These are phyloP conservation scores for Bipolaris victoriae DNA, from an alignment of 2,329 filamentous ascomycete genomes.

Conservation along the genomic window DNA sequence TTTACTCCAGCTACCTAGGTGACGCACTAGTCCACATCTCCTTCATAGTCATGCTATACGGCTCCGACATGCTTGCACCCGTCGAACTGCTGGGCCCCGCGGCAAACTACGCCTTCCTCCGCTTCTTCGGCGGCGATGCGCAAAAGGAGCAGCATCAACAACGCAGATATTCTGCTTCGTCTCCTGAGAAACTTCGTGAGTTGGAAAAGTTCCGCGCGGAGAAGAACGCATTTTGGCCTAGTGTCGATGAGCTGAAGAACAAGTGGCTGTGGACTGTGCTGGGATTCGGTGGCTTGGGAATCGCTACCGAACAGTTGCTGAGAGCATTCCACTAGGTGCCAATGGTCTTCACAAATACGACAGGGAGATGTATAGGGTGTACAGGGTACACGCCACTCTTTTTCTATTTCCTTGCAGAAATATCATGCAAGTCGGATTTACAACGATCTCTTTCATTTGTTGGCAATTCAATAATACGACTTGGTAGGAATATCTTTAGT, in stretches of 20 bases:
- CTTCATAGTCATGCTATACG: conserved; percentile 64
- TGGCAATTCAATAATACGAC: neutral
- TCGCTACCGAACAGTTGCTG: conserved; percentile 54
- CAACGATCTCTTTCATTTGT: neutral
- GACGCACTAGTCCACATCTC: conserved; percentile 65
- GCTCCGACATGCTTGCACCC: conserved; percentile 61
- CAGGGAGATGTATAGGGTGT: neutral
- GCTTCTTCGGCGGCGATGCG: conserved; percentile 63
- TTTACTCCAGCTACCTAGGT: conserved; percentile 62
- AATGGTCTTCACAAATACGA: neutral
- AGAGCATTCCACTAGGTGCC: conserved; percentile 38
- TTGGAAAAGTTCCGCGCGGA: conserved; percentile 59
- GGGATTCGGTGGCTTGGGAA: conserved; percentile 57
- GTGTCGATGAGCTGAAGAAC: conserved; percentile 57
- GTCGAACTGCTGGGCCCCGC: conserved; percentile 62
- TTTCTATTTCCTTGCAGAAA: neutral
- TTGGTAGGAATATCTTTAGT: neutral
- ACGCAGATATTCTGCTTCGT: conserved; percentile 59
- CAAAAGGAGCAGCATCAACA: conserved; percentile 61
- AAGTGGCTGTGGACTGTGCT: conserved; percentile 63
- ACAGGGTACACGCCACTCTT: neutral
- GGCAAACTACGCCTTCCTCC: conserved; percentile 65
- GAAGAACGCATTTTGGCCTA: conserved; percentile 68
- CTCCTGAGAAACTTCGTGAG: conserved; percentile 60
- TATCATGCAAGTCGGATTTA: neutral